Evolutionary conservation across 1,284 basidiomycete species (phyloP), one percentile per base, ranked within the genome.

Genomic region (Sporisorium scitamineum): DNA sequence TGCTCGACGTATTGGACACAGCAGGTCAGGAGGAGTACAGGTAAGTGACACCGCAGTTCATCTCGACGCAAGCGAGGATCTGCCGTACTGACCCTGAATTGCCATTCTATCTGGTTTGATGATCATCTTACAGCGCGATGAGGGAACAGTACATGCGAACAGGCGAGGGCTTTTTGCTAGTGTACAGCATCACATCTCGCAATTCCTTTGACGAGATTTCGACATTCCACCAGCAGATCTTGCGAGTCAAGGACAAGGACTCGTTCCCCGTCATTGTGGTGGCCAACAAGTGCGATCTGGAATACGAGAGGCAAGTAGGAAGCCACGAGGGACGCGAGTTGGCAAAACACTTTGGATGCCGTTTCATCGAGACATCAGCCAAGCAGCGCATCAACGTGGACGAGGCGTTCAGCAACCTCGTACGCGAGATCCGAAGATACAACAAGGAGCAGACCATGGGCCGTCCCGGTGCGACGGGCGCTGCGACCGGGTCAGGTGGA

Each of bases 371-470:
- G 87, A 98, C 97, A 2, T 98, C 96, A 24, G 97, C 97, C 59
- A 99, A 99, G 88, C 94, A 97, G 85, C 90, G 97, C 54, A 94
- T 97, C 87, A 98, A 98, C 83, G 97, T 99, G 58, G 97, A 99
- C 83, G 96, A 99, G 87, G 94, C 95, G n/a, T 99, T 99, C 88
- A 92, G 90, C 85, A 93, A 94, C 77, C 92, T 99, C 66, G 97
- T 99, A 41, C 91, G 95, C 53, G 95, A 97, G 87, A 99, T 99
- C 82, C 90, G 97, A 80, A 92, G 92, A 85, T 97, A 95, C 88
- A 98, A 98, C 89, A 95, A 81, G 81, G 74, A 85, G 64, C 84
- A 85, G 70, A 76, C 82, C 1, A 67, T 68, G 47, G 81, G 79
- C 32, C 64, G 82, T 44, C 82, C 82, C 18, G 84, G 83, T n/a